Percentiles rank a stretch among this genome's conserved stretches.
These are phyloP conservation scores for Naumovozyma dairenensis DNA, from an alignment of 805 yeast species.

Conservation along the genomic window DNA sequence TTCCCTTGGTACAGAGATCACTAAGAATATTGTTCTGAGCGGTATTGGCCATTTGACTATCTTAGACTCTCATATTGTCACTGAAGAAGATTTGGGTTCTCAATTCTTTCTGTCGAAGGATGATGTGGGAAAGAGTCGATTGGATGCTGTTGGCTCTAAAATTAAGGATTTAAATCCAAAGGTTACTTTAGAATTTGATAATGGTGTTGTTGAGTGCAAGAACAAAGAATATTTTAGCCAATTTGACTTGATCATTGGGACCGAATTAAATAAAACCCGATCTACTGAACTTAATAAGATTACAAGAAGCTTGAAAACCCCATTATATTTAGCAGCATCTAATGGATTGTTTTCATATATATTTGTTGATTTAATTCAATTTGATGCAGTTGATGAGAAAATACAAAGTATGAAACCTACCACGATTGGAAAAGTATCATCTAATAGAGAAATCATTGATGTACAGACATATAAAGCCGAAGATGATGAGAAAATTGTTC, in stretches of 20 bases:
- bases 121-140: conserved; percentile 47
- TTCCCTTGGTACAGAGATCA: conserved; percentile 71
- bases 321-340: conserved; percentile 57
- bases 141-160: conserved; percentile 43
- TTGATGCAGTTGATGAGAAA: conserved; percentile 44
- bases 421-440: conserved; percentile 39
- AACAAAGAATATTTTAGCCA: conserved; percentile 34
- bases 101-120: conserved; percentile 60
- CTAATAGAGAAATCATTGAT: conserved; percentile 34
- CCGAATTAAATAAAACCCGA: conserved; percentile 43
- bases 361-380: conserved; percentile 66
- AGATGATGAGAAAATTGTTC: conserved; percentile 30
- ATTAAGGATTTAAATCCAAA: conserved; percentile 73
- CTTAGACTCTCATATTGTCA: conserved; percentile 45
- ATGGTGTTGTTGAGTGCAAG: conserved; percentile 18
- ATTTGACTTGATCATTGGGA: conserved; percentile 67
- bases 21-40: conserved; percentile 77
- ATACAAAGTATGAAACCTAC: conserved; percentile 42
- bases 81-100: conserved; percentile 54
- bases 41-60: conserved; percentile 78
- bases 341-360: conserved; percentile 81
- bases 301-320: conserved; percentile 47
- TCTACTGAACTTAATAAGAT: conserved; percentile 41
- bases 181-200: conserved; percentile 46
- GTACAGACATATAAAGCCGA: conserved; percentile 28